A percentile compares a stretch with the other conserved stretches of the same genome.
Conservation (phyloP, 2,329 filamentous ascomycete species). For the Cladophialophora immunda region DNA sequence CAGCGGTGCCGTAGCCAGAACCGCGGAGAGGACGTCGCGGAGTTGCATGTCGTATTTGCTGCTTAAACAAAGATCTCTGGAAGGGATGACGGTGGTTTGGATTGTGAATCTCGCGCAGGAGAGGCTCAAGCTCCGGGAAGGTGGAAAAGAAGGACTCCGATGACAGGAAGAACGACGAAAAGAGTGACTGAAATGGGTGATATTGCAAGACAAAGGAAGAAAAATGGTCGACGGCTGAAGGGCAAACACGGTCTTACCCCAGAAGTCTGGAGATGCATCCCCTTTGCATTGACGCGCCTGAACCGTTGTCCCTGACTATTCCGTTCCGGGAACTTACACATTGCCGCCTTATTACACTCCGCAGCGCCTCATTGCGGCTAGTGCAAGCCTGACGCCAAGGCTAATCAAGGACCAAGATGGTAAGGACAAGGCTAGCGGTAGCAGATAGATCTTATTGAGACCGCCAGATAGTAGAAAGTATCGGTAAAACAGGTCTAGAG, state of each 20-base stretch:
- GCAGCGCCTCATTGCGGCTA: not conserved
- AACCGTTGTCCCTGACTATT: not conserved
- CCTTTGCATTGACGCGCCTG: not conserved
- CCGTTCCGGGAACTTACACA: not conserved
- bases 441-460: not conserved
- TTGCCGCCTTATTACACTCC: not conserved
- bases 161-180: constrained; percentile 5
- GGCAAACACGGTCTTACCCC: not conserved
- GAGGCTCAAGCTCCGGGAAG: not conserved
- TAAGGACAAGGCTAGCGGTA: not conserved
- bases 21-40: constrained; percentile 50
- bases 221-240: not conserved
- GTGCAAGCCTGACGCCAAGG: not conserved
- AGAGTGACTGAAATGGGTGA: constrained; percentile 15
- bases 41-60: constrained; percentile 54
- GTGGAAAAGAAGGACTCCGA: constrained; percentile 24
- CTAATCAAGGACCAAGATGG: not conserved
- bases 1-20: constrained; percentile 56
- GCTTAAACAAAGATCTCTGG: not conserved
- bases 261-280: not conserved
- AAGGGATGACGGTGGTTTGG: not conserved
- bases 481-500: not conserved
- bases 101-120: not conserved
- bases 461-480: not conserved
- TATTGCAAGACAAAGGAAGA: not conserved